Evolutionary conservation across 83 land plant genomes (phyloP).

Genomic region (Thuja plicata): DNA sequence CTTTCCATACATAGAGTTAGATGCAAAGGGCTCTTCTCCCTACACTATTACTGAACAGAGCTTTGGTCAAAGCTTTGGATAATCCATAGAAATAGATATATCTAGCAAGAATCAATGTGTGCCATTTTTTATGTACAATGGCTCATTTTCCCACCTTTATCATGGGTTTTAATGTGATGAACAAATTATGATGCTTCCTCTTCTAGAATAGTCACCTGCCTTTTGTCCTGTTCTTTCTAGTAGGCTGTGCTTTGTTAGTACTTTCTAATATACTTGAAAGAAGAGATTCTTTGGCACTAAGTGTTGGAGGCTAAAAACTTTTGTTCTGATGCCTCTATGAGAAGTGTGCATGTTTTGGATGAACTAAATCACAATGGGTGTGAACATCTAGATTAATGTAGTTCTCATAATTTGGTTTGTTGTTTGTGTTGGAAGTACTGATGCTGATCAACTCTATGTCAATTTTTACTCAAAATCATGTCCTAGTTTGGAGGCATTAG

Average conservation of each 20-base stretch:
- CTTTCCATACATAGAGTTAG: background rate
- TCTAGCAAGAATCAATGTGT: background rate
- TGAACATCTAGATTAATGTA: background rate
- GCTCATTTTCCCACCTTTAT: background rate
- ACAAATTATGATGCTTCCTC: background rate
- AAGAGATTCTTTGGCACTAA: background rate
- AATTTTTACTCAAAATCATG: constrained; percentile 66
- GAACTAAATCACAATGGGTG: too few relatives aligned
- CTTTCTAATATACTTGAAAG: background rate
- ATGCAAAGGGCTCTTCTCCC: background rate
- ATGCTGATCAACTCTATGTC: constrained; percentile 41
- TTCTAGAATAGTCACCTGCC: background rate
- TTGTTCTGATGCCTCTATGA: background rate
- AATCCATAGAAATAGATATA: background rate
- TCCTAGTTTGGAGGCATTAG: constrained; percentile 64
- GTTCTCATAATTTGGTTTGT: background rate
- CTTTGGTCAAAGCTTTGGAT: background rate
- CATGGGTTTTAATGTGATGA: background rate
- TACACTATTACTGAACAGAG: background rate
- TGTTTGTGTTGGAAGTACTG: background rate
- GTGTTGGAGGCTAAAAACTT: background rate
- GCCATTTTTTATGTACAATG: background rate
- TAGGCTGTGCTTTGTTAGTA: background rate
- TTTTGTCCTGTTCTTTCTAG: background rate
- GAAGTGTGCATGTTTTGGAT: background rate